phyloP scores from a whole-genome alignment of 257 asterid species.

The Solanum medicagineum region DNA sequence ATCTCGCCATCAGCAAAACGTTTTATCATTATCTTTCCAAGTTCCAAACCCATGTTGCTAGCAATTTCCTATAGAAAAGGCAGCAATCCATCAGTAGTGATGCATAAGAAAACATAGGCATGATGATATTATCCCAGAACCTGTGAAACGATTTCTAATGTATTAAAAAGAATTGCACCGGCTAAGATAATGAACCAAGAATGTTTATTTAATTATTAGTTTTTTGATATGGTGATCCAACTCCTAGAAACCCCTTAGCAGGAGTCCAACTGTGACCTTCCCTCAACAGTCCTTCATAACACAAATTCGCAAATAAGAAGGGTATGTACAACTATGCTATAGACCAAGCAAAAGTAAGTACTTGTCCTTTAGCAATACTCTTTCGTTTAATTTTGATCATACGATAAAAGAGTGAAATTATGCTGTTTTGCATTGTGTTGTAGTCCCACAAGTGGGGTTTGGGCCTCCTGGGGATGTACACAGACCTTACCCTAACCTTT shows the following conservation, averaged over 20 bases:
- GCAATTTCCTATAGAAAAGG: conserved; percentile 61
- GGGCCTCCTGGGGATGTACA: neutral
- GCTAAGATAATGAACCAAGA: neutral
- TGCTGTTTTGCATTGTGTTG: neutral
- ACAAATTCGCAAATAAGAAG: neutral
- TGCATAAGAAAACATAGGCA: neutral
- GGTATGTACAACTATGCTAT: neutral
- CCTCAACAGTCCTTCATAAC: neutral
- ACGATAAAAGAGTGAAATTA: neutral
- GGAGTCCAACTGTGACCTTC: neutral
- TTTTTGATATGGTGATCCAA: neutral
- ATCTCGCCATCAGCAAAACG: conserved; percentile 92
- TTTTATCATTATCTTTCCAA: conserved; percentile 50
- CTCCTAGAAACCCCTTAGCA: neutral
- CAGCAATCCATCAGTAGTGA: neutral
- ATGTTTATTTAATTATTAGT: neutral
- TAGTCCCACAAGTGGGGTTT: neutral
- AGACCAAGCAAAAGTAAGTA: neutral
- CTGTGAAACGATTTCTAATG: neutral
- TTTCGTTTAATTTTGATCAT: neutral
- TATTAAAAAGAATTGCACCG: neutral
- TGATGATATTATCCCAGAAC: neutral
- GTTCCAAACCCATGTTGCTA: conserved; percentile 82
- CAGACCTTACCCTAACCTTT: neutral
- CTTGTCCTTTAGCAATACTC: neutral